Evolutionary conservation across 2,329 filamentous ascomycete genomes (phyloP).

Genomic region (Nothophoma quercina): DNA sequence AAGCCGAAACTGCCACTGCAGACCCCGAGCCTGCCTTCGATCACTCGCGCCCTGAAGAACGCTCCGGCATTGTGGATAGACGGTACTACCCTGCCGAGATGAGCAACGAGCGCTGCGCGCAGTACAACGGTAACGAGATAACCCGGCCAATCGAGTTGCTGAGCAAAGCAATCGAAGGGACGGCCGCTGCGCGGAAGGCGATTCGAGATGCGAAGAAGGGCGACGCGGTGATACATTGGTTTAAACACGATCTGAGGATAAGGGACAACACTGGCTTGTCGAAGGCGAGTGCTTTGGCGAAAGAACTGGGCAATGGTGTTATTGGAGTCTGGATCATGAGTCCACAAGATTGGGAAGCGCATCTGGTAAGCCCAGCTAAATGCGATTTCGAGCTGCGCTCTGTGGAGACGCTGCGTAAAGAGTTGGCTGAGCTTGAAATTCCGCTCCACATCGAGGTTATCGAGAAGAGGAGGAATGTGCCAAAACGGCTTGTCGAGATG

Average conservation of each 20-base stretch:
- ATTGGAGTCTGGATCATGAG: slow-evolving; percentile 81
- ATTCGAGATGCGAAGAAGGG: slow-evolving; percentile 52
- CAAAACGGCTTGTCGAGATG: slow-evolving; percentile 68
- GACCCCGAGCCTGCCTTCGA: slow-evolving; percentile 33
- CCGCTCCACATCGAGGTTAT: slow-evolving; percentile 79
- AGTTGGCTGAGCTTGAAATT: slow-evolving; percentile 75
- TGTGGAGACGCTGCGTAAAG: slow-evolving; percentile 68
- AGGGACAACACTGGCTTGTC: slow-evolving; percentile 76
- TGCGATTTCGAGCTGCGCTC: slow-evolving; percentile 84
- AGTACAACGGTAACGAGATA: slow-evolving; percentile 75
- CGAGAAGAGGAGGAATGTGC: slow-evolving; percentile 68
- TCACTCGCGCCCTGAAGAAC: slow-evolving; percentile 48
- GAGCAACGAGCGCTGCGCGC: slow-evolving; percentile 76
- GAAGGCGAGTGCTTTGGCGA: slow-evolving; percentile 71
- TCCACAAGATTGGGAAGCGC: slow-evolving; percentile 84
- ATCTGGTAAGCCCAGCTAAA: slow-evolving; percentile 73
- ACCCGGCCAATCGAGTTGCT: slow-evolving; percentile 77
- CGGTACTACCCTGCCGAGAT: slow-evolving; percentile 88
- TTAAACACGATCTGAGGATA: slow-evolving; percentile 80
- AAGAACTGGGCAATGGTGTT: slow-evolving; percentile 72
- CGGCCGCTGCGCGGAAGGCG: slow-evolving; percentile 60
- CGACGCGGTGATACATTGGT: slow-evolving; percentile 84
- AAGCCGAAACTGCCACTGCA: slow-evolving; percentile 1
- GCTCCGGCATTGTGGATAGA: slow-evolving; percentile 53
- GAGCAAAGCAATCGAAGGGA: slow-evolving; percentile 67